Percentiles rank a stretch among this genome's conserved stretches.
phyloP scores from a whole-genome alignment of 306 rosid species.

The Urtica urens region DNA sequence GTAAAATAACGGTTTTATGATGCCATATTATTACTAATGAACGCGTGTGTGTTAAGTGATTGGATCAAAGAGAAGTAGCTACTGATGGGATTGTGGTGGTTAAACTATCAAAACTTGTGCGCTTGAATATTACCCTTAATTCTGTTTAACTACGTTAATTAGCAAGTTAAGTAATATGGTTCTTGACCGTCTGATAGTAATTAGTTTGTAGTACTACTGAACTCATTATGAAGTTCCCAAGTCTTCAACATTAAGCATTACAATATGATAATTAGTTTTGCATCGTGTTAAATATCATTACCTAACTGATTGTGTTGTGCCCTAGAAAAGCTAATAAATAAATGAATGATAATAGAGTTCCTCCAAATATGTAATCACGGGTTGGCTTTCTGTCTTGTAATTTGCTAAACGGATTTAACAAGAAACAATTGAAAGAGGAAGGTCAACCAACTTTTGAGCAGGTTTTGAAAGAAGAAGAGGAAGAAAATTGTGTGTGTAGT shows the following conservation, averaged over 20 bases:
- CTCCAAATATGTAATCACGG: slow-evolving; percentile 12
- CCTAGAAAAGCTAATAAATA: slow-evolving; percentile 15
- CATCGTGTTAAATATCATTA: slow-evolving; percentile 27
- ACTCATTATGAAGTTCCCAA: not conserved
- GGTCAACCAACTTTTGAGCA: slow-evolving; percentile 17
- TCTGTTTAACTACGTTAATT: slow-evolving; percentile 5
- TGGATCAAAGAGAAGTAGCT: no score
- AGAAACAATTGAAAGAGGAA: slow-evolving; percentile 22
- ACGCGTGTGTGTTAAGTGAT: no score
- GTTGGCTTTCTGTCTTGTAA: slow-evolving; percentile 10
- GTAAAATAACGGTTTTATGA: no score
- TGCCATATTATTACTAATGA: no score
- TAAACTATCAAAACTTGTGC: not conserved
- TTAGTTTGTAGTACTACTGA: no score
- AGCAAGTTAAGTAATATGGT: slow-evolving; percentile 7
- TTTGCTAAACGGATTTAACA: slow-evolving; percentile 28
- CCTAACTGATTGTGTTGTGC: slow-evolving; percentile 69
- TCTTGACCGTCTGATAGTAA: no score
- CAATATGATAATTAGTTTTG: slow-evolving; percentile 1
- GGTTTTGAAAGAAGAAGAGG: no score
- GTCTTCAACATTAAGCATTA: slow-evolving; percentile 53
- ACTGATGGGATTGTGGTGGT: slow-evolving; percentile 3
- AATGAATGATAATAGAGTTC: not conserved
- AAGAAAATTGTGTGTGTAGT: no score
- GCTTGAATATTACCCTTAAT: not conserved